Conservation (phyloP, 371 early-diverging fungal species). For the Lichtheimia ramosa region DNA sequence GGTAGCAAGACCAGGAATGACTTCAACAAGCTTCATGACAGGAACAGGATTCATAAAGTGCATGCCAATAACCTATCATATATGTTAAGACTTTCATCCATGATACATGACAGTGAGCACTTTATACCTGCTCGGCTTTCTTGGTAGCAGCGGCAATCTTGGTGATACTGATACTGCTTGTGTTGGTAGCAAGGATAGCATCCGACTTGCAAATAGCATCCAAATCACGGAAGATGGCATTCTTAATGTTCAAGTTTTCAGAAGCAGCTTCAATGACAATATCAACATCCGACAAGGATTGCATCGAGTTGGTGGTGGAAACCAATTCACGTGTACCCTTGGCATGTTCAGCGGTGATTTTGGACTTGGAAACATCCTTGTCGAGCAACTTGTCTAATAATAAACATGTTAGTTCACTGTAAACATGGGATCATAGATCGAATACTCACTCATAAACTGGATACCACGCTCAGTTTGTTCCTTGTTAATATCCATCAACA, state of each 20-base stretch:
- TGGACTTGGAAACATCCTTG: constrained; percentile 90
- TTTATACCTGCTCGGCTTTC: constrained; percentile 72
- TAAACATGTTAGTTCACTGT: background rate
- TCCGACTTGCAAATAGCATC: constrained; percentile 65
- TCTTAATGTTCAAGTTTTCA: constrained; percentile 89
- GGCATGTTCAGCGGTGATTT: constrained; percentile 80
- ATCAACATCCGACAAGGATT: constrained; percentile 66
- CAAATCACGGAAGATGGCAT: constrained; percentile 79
- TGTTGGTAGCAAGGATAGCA: constrained; percentile 95
- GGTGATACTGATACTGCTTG: constrained; percentile 62
- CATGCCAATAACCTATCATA: constrained; percentile 81
- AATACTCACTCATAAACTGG: constrained; percentile 72
- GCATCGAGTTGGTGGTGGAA: constrained; percentile 57
- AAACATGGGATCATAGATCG: background rate
- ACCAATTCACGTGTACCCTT: constrained; percentile 68
- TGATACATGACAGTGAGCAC: no score
- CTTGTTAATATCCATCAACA: constrained; percentile 82
- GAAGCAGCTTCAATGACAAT: constrained; percentile 96
- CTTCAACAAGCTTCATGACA: constrained; percentile 97
- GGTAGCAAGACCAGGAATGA: constrained; percentile 94
- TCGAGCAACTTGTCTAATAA: constrained; percentile 74
- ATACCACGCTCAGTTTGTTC: constrained; percentile 82
- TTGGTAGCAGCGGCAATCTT: constrained; percentile 92
- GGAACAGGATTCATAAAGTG: constrained; percentile 97
- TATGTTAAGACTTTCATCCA: background rate